Evolutionary conservation across 2,329 filamentous ascomycete genomes (phyloP), one percentile per base, ranked within the genome.

Genomic region (Chrysosporium keratinophilum): DNA sequence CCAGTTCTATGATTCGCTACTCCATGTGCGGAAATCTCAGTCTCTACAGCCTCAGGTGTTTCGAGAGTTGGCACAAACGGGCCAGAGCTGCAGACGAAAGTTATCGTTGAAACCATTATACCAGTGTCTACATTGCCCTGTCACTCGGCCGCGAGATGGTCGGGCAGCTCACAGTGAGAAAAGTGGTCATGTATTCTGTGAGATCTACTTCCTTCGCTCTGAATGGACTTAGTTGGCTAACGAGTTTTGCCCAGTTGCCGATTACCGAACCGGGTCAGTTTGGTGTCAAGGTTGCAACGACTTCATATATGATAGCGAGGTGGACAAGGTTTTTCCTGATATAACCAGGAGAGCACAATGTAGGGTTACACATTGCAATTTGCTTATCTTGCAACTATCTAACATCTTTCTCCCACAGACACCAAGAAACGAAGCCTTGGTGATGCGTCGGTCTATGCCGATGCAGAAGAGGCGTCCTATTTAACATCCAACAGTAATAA

Each of bases 401-500:
- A 28, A 42, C 23, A 7, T 7, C 40, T 31, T 10, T 28, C 6
- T n/a, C 19, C 33, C 20, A 11, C 37, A 52, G 65, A 55, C 42
- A 53, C 60, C 20, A 64, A 62, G 52, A 73, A 71, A 59, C 66
- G 67, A 10, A 67, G 67, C 44, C 63, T 66, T 35, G 31, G 14
- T 40, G 50, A 52, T 20, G 42, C 41, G n/a, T 17, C 39, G 15
- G 52, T 53, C 12, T 44, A 52, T 19, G 64, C 61, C 48, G 65
- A 65, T 54, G 68, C 69, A 28, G 85, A 90, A 56, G 86, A 91
- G 58, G 82, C 88, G 54, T 77, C 81, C 53, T 89, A 87, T 62
- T 84, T 95, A 59, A 79, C 82, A 40, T 77, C 77, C 56, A 94
- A 96, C 65, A 90, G 89, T 11, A 84, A 80, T 28, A 80, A 83